phyloP scores from a whole-genome alignment of 139 green algal species.

The Haematococcus sp. region DNA sequence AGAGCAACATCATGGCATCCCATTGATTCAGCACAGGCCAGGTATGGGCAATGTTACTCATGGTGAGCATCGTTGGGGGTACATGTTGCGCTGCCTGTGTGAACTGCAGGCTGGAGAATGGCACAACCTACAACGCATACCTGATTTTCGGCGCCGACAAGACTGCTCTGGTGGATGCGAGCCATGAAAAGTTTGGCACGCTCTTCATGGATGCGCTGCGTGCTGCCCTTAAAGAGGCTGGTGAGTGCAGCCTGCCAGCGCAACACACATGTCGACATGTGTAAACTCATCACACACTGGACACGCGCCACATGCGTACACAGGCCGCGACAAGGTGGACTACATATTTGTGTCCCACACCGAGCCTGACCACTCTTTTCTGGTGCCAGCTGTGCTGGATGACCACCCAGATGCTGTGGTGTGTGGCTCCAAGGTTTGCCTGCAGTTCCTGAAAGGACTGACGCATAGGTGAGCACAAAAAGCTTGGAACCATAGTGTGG shows the following conservation, averaged over 20 bases:
- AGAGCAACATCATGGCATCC: no score
- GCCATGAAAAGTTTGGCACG: conserved; percentile 94
- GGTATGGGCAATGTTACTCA: no score
- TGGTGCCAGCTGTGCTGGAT: conserved; percentile 87
- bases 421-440: conserved; percentile 80
- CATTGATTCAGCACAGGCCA: no score
- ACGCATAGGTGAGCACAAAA: conserved; percentile 68
- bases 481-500: no score
- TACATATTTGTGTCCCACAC: conserved; percentile 82
- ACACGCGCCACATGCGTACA: no score
- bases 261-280: no score
- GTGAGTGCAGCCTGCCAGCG: conserved; percentile 11
- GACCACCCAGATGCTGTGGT: conserved; percentile 79
- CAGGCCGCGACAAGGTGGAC: conserved; percentile 54
- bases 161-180: conserved; percentile 89
- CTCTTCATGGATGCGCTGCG: conserved; percentile 79
- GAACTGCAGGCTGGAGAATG: conserved; percentile 68
- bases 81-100: not conserved
- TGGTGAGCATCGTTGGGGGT: no score
- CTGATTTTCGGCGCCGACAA: conserved; percentile 89
- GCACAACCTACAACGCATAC: conserved; percentile 96
- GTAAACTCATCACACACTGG: no score
- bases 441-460: conserved; percentile 70
- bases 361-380: conserved; percentile 91
- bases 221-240: conserved; percentile 42